Evolutionary conservation across 441 rosid genomes (phyloP).

Genomic region (Corymbia calophylla): DNA sequence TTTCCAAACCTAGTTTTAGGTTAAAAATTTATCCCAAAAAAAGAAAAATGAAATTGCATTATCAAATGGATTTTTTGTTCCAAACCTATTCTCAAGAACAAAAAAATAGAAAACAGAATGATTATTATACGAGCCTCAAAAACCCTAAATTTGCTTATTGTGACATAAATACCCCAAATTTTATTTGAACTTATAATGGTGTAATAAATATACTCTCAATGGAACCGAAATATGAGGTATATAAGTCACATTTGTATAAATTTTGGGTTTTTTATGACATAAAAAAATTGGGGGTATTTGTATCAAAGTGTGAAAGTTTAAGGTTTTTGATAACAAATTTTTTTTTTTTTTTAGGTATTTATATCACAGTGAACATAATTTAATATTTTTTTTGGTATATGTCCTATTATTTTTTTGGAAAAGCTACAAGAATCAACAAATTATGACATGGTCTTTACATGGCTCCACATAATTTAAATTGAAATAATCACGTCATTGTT

Average conservation of each 20-base stretch:
- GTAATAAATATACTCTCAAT: too few relatives aligned
- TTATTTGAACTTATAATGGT: too few relatives aligned
- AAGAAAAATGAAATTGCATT: too few relatives aligned
- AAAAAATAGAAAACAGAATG: neutral
- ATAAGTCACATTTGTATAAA: neutral
- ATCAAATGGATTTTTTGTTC: accelerated
- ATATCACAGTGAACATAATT: neutral
- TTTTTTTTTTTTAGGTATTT: neutral
- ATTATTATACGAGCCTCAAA: neutral
- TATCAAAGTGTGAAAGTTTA: neutral
- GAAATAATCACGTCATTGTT: neutral
- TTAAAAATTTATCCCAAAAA: neutral
- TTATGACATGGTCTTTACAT: neutral
- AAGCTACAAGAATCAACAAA: neutral
- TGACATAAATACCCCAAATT: neutral
- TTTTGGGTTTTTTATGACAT: too few relatives aligned
- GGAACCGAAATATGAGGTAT: neutral
- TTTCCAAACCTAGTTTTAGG: too few relatives aligned
- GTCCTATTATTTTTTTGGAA: neutral
- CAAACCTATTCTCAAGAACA: neutral
- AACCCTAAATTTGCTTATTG: neutral
- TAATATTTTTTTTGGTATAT: neutral
- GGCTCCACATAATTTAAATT: neutral
- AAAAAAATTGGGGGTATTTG: neutral
- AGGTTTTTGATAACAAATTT: neutral